Evolutionary conservation across 139 green algal genomes (phyloP), one percentile per base, ranked within the genome.

Genomic region (Gonium pectorale): DNA sequence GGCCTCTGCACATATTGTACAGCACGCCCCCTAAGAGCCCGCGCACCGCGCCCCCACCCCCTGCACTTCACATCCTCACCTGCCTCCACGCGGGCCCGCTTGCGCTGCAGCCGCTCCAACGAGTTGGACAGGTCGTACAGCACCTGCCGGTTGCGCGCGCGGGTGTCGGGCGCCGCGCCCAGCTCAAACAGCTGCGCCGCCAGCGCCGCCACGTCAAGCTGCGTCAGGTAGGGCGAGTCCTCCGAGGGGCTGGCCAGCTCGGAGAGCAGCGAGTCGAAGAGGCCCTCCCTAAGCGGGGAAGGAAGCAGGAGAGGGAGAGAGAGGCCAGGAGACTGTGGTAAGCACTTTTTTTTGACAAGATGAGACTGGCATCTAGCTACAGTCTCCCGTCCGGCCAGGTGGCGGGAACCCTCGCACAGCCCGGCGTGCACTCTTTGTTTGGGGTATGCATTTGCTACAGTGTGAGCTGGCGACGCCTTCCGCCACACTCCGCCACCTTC

Each of bases 111-210:
- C 56, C 86, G 73, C 85, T 95, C 88, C 64, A 97, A 73, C 37
- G 81, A 75, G 24, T 80, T 79, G 49, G 86, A 94, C 31, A 91
- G 29, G 24, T 71, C 85, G 40, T 97, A 97, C 64, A 97, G 89
- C 33, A 81, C 90, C 83, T 91, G 60, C 7, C 94, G 87, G 90
- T 95, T 97, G 54, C 81, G 85, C 0, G 89, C 80, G n/a, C 83
- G 77, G 9, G 89, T 86, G n/a, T 81, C 79, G 22, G 83, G 35
- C 56, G 73, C 43, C 0, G 93, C 90, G 27, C 93, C 94, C 26
- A 90, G 73, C 7, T 92, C 91, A 80, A 97, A 97, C 38, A 96
- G 85, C 66, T 73, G 73, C 5, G 68, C 46, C 31, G 93, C 92
- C 56, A 97, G 54, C 21, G 74, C 66, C 1, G 60, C 26, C 22